These are phyloP conservation scores for Leccinum rimulosum DNA, from an alignment of 768 basidiomycete genomes.

Conservation along the genomic window DNA sequence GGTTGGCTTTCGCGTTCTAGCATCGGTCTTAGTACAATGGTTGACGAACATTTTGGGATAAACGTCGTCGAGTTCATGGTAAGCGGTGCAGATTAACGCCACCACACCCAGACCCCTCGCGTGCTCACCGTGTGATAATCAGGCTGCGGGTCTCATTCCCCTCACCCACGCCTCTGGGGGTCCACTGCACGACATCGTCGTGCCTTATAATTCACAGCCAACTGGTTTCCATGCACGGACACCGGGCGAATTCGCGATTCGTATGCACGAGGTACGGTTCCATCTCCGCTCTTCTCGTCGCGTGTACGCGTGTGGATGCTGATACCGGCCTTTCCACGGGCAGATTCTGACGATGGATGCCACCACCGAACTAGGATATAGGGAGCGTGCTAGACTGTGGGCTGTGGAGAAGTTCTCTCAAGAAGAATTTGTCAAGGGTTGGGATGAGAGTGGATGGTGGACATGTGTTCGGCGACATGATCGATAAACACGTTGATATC, in stretches of 20 bases:
- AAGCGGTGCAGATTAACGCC: conserved; percentile 22
- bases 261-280: conserved; percentile 50
- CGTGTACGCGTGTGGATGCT: neutral
- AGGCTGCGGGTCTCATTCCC: conserved; percentile 94
- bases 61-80: conserved; percentile 99
- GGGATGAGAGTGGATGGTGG: conserved; percentile 64
- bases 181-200: conserved; percentile 86
- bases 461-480: conserved; percentile 21
- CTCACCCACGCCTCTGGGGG: conserved; percentile 93
- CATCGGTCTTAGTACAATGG: conserved; percentile 93
- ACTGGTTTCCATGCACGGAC: conserved; percentile 85
- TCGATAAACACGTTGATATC: neutral
- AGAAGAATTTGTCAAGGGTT: conserved; percentile 74
- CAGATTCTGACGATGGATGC: conserved; percentile 49
- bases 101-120: neutral
- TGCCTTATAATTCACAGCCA: conserved; percentile 65
- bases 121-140: conserved; percentile 14
- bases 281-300: conserved; percentile 5
- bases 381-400: conserved; percentile 65
- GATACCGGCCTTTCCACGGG: conserved; percentile 6
- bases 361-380: conserved; percentile 57
- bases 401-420: conserved; percentile 75
- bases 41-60: conserved; percentile 98
- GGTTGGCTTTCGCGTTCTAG: conserved; percentile 70
- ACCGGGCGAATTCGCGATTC: conserved; percentile 61